Evolutionary conservation across 2,329 filamentous ascomycete genomes (phyloP), one percentile per base, ranked within the genome.

Genomic region (Colletotrichum paranaense): DNA sequence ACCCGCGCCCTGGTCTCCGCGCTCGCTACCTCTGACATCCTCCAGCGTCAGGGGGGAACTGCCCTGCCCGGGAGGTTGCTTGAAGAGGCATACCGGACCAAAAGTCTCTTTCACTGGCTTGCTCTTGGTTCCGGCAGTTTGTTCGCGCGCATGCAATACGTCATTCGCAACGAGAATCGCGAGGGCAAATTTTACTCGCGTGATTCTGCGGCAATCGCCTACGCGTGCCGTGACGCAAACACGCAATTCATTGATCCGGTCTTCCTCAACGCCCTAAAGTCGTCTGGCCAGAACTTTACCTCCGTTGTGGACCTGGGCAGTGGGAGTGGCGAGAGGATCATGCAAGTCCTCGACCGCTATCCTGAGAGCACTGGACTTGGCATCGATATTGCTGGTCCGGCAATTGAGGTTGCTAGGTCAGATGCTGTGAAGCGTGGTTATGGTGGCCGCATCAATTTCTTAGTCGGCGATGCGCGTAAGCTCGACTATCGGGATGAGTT

Each of bases 241-340:
- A 42, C 38, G 38, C 38, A 42, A 42, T 42, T 42, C 38, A 42
- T 42, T 1, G 38, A 42, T 19, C 38, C 38, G 38, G 38, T 42
- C 38, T 42, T 42, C 6, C 38, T 42, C 38, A 14, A 19, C 38
- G 38, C 16, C 38, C 38, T 42, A 12, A 72, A 74, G 14, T 57
- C 62, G 30, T 74, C 70, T 55, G 28, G 30, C 6, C 42, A 72
- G 11, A 26, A 63, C 12, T 71, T 76, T 38, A 53, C 28, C 14
- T 67, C 71, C 7, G 56, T 74, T 22, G 71, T 73, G 42, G 75
- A 76, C 52, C 63, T 76, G 8, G 75, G 74, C 4, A 67, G 74
- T 62, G 75, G 74, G 5, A 76, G 75, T 56, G 75, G 75, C 42
- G 65, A 68, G 52, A 24, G 74, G 32, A 53, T 76, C 22, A 74